Evolutionary conservation across 2,329 filamentous ascomycete species (phyloP).

Genomic region (Colletotrichum sp.): DNA sequence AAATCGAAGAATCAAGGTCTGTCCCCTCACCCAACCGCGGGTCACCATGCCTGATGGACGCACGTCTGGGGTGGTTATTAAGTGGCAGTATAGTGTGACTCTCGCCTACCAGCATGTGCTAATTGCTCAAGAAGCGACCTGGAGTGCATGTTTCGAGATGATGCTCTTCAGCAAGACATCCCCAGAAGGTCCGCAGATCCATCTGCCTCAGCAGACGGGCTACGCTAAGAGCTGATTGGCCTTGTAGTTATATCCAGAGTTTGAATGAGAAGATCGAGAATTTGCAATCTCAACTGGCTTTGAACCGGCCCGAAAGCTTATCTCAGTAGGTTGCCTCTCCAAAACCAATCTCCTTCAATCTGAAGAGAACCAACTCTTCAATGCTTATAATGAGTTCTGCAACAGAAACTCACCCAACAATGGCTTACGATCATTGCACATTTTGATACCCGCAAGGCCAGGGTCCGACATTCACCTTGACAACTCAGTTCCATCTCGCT

Average conservation of each 20-base stretch:
- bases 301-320: neutral
- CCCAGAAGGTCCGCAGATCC: neutral
- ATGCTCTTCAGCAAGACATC: neutral
- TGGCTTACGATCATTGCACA: too few species aligned
- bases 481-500: too few species aligned
- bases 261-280: neutral
- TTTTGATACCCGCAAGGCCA: too few species aligned
- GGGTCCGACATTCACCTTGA: too few species aligned
- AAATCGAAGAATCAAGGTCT: neutral
- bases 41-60: neutral
- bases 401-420: too few species aligned
- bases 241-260: neutral
- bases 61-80: neutral
- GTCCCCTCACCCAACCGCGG: fast-evolving
- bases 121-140: neutral
- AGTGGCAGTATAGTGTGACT: neutral
- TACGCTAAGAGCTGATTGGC: neutral
- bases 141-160: neutral
- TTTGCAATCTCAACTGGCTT: neutral
- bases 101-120: neutral
- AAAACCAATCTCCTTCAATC: neutral
- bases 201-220: neutral
- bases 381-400: neutral
- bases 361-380: neutral
- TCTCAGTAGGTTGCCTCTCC: neutral